Conservation (phyloP, 768 basidiomycete species). For the Leccinellum rugosiceps region DNA sequence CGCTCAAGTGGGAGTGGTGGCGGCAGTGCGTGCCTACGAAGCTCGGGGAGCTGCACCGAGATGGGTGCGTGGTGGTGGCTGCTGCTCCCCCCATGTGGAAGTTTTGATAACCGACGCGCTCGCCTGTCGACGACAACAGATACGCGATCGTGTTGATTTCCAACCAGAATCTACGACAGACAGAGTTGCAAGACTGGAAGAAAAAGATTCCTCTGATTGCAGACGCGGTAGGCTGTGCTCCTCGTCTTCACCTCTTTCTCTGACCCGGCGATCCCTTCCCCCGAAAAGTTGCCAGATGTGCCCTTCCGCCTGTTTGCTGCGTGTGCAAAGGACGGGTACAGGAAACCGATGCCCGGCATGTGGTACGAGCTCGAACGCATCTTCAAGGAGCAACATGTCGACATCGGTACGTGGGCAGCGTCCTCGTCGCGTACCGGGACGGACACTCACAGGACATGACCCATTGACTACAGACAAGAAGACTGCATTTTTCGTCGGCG, state of each 20-base stretch:
- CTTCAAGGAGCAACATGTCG: conserved; percentile 52
- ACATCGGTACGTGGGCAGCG: conserved; percentile 52
- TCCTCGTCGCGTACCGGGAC: not conserved
- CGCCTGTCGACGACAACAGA: conserved; percentile 32
- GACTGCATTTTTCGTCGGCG: conserved; percentile 79
- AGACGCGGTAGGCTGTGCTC: conserved; percentile 43
- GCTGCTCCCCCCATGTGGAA: not conserved
- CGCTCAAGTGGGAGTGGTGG: conserved; percentile 65
- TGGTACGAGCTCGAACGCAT: conserved; percentile 70
- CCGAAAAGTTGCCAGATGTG: conserved; percentile 57
- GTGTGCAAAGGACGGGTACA: conserved; percentile 64
- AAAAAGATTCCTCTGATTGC: conserved; percentile 71
- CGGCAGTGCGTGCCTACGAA: conserved; percentile 55
- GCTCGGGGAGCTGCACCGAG: conserved; percentile 53
- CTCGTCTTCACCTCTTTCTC: not conserved
- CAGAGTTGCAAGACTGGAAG: conserved; percentile 63
- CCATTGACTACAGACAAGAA: conserved; percentile 49
- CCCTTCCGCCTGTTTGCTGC: conserved; percentile 83
- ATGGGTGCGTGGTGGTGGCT: conserved; percentile 50
- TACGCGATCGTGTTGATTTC: conserved; percentile 75
- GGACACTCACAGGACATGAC: not conserved
- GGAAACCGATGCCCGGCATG: conserved; percentile 90
- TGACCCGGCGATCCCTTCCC: not conserved
- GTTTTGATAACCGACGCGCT: not conserved
- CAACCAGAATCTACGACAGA: conserved; percentile 65